phyloP scores from a whole-genome alignment of 116 monocot genomes.

The Dioscorea cayenensis region DNA sequence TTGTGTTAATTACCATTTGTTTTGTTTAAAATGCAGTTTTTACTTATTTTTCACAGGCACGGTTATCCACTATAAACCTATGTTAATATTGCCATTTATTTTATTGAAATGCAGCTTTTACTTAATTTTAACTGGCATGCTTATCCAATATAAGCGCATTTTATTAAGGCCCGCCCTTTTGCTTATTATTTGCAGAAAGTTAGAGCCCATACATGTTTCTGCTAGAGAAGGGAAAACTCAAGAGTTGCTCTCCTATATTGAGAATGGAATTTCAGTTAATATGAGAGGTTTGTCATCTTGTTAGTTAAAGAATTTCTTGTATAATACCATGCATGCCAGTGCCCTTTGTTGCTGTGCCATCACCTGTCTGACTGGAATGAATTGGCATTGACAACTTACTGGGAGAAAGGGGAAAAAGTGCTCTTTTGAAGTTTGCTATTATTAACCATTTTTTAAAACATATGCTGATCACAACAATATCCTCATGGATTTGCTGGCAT shows the following conservation, averaged over 20 bases:
- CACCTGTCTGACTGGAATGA: neutral
- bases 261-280: slow-evolving; percentile 63
- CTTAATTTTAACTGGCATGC: neutral
- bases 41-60: too few species aligned
- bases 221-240: slow-evolving; percentile 77
- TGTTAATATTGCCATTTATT: neutral
- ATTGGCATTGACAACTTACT: neutral
- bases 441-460: too few species aligned
- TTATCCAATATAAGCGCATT: neutral
- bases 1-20: neutral
- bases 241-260: slow-evolving; percentile 41
- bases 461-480: neutral
- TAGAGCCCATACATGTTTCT: slow-evolving; percentile 65
- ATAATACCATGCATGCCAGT: neutral
- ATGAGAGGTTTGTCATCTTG: slow-evolving; percentile 46
- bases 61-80: too few species aligned
- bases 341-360: neutral
- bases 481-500: neutral
- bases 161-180: neutral
- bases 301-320: neutral
- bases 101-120: neutral
- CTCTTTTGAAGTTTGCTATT: neutral
- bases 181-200: slow-evolving; percentile 35
- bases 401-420: neutral
- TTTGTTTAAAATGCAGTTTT: neutral